phyloP scores from a whole-genome alignment of 2,329 filamentous ascomycete genomes.

The Colletotrichum musae region DNA sequence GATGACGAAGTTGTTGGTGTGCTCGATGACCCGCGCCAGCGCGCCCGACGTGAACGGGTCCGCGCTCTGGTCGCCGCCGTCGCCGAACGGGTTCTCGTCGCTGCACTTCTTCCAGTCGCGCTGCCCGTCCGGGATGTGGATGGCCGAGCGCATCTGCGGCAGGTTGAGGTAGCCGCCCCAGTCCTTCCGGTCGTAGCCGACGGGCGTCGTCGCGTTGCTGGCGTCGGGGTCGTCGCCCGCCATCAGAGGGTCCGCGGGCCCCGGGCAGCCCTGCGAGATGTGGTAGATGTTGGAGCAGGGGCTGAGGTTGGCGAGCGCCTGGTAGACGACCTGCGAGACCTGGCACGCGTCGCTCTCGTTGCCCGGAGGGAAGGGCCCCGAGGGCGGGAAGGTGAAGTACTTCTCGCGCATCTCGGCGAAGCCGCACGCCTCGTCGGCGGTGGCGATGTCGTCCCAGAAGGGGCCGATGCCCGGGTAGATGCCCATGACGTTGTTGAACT shows the following conservation, averaged over 20 bases:
- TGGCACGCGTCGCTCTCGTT: conserved; percentile 64
- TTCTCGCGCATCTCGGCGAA: conserved; percentile 72
- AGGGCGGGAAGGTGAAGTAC: conserved; percentile 78
- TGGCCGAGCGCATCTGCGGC: conserved; percentile 77
- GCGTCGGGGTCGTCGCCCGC: conserved; percentile 74
- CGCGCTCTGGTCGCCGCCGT: conserved; percentile 61
- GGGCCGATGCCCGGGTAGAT: conserved; percentile 67
- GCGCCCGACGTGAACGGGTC: conserved; percentile 62
- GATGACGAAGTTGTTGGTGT: conserved; percentile 80
- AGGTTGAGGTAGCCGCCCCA: conserved; percentile 77
- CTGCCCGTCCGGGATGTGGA: conserved; percentile 70
- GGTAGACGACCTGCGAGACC: conserved; percentile 66
- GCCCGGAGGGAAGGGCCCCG: conserved; percentile 68
- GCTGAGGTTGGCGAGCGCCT: conserved; percentile 71
- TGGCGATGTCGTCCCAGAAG: conserved; percentile 66
- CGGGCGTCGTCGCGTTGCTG: conserved; percentile 49
- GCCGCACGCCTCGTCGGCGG: conserved; percentile 72
- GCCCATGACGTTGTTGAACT: conserved; percentile 72
- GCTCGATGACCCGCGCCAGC: conserved; percentile 80
- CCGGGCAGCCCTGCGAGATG: conserved; percentile 79
- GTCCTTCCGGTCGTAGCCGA: conserved; percentile 74
- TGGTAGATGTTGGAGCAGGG: conserved; percentile 88
- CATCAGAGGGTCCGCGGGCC: conserved; percentile 77
- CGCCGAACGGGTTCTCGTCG: conserved; percentile 57
- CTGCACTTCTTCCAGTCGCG: conserved; percentile 56